Conservation (phyloP, 495 filamentous ascomycete genomes). For the Astrothelium macrocarpum region DNA sequence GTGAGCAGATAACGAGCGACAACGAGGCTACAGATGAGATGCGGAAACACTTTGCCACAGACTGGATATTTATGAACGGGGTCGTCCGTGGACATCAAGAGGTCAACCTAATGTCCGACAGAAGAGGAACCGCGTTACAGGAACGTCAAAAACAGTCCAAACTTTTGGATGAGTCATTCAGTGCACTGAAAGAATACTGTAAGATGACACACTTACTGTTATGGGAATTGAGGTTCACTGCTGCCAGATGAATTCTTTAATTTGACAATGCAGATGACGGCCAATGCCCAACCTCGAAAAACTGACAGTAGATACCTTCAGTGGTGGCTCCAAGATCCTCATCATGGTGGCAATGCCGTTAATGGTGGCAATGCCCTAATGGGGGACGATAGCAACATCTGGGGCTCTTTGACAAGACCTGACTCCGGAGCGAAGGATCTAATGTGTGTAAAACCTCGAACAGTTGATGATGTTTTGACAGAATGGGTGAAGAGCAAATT, state of each 20-base stretch:
- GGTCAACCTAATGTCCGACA: background rate
- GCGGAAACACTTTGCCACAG: background rate
- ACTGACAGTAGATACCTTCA: background rate
- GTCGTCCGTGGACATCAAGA: background rate
- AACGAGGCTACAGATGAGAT: background rate
- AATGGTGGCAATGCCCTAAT: background rate
- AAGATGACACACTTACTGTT: background rate
- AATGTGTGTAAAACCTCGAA: background rate
- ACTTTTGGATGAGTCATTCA: background rate
- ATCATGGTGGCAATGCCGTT: background rate
- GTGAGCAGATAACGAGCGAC: background rate
- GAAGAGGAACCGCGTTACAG: background rate
- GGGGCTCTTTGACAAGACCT: background rate
- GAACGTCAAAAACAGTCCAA: background rate
- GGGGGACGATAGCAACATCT: background rate
- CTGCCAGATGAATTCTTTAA: background rate
- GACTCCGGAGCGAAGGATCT: background rate
- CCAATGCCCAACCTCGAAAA: background rate
- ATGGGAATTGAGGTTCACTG: background rate
- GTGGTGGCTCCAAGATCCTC: background rate
- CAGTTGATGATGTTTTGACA: background rate
- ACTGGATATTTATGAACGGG: background rate
- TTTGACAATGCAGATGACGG: background rate
- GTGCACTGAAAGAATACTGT: background rate
- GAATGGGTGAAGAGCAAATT: conserved; percentile 1